Base-by-base conservation (phyloP, 2,329 filamentous ascomycete species). In the Alternaria brassicae region DNA sequence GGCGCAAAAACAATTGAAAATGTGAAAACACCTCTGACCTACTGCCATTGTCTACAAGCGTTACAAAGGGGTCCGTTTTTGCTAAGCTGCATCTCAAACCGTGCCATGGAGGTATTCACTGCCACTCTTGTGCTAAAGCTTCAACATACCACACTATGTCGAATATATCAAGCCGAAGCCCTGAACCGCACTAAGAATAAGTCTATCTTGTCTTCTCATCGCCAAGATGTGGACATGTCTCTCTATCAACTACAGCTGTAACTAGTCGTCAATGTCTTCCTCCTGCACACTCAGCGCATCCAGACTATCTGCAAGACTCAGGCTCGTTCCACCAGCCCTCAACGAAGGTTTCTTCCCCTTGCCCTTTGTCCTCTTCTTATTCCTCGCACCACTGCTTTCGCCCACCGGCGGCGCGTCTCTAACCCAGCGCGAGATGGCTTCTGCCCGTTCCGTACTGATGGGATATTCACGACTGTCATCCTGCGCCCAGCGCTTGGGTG, bases 371-470 rank as follows among this genome's bases (percentile, higher is more conserved):
- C 69, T 69, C 62, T 68, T 72, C 63, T 77, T 48, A 6, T 34
- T 80, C 70, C 73, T 79, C 60, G 73, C 74, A 41, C 68, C 74
- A 1, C 57, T 58, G 1, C 68, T 78, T 30, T 78, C 78, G 44
- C 78, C 72, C 1, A 72, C 59, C 10, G 77, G 57, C n/a, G 81
- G 81, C 30, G 80, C 80, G 61, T 83, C 82, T 27, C 78, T 68
- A 15, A 94, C 85, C 91, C 91, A 95, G 40, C 85, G 79, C 0
- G 88, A 85, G 58, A 94, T 86, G 17, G 86, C 85, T 47, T 87
- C 83, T 0, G 91, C 90, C 21, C 91, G 84, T 63, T 91, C 88
- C 1, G 89, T 91, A 17, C 85, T 82, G 63, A 91, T 87, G 2
- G 87, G 86, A 72, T 90, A 91, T 64, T 92, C 89, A 68, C 86